These are phyloP conservation scores for Fraxinus angustifolia DNA, from an alignment of 305 asterid species.

Conservation along the genomic window DNA sequence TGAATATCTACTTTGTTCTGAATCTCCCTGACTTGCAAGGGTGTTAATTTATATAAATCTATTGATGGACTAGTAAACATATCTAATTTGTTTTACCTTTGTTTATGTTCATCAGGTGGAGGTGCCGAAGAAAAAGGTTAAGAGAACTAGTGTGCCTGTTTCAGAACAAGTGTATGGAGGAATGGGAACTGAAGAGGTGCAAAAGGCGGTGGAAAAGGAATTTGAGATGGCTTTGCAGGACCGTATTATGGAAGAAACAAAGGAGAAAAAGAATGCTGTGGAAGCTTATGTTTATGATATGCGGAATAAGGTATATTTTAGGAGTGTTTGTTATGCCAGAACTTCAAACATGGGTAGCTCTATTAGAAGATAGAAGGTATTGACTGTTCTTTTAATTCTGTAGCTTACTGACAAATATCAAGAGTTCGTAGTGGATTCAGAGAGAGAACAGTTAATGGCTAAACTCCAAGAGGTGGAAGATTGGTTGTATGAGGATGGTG, in stretches of 20 bases:
- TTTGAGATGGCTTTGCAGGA: conserved; percentile 98
- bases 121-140: conserved; percentile 81
- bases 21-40: not conserved
- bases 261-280: conserved; percentile 53
- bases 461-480: conserved; percentile 47
- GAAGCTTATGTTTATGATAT: conserved; percentile 49
- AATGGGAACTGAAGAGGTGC: conserved; percentile 59
- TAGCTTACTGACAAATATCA: conserved; percentile 42
- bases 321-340: not conserved
- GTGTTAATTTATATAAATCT: not conserved
- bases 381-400: conserved; percentile 1
- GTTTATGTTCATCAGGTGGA: conserved; percentile 49
- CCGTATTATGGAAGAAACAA: conserved; percentile 84
- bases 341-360: not conserved
- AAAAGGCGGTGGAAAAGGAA: conserved; percentile 82
- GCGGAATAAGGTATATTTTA: conserved; percentile 44
- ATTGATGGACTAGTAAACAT: not conserved
- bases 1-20: not conserved
- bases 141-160: conserved; percentile 65
- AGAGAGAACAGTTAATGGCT: conserved; percentile 41
- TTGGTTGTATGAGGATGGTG: conserved; percentile 55
- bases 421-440: conserved; percentile 35
- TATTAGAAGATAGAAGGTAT: not conserved
- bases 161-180: conserved; percentile 72
- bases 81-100: not conserved